These are phyloP conservation scores for Tardiomyces depauwii DNA, from an alignment of 1,139 yeast genomes.

Conservation along the genomic window DNA sequence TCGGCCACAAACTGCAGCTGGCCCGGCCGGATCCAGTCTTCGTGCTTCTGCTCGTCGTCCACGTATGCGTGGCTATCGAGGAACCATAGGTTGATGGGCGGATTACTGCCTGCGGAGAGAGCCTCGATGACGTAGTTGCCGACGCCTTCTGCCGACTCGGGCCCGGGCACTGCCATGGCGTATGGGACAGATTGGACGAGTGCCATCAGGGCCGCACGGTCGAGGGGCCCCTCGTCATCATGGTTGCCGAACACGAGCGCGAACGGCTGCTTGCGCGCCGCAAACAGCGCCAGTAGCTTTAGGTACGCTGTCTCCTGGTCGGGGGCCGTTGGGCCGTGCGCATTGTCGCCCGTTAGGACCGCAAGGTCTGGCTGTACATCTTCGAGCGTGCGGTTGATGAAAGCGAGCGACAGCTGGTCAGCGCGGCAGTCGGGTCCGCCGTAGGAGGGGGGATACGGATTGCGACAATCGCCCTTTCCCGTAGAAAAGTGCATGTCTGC, in stretches of 20 bases:
- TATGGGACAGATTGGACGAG: constrained; percentile 51
- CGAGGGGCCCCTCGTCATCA: constrained; percentile 67
- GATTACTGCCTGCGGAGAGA: constrained; percentile 25
- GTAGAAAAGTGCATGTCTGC: constrained; percentile 83
- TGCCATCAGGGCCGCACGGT: constrained; percentile 50
- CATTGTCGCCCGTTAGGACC: constrained; percentile 79
- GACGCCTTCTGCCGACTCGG: constrained; percentile 55
- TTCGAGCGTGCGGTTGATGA: constrained; percentile 54
- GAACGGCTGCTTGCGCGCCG: constrained; percentile 53
- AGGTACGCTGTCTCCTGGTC: constrained; percentile 71
- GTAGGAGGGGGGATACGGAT: constrained; percentile 42
- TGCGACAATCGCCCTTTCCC: constrained; percentile 63
- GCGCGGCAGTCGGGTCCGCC: constrained; percentile 48
- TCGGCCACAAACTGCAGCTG: constrained; percentile 53
- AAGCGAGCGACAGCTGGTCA: constrained; percentile 41
- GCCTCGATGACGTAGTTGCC: constrained; percentile 63
- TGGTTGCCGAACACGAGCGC: constrained; percentile 77
- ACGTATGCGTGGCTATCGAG: constrained; percentile 75
- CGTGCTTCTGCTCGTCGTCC: constrained; percentile 50
- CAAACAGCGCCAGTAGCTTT: constrained; percentile 70
- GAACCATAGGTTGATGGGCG: constrained; percentile 55
- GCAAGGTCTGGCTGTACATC: constrained; percentile 70
- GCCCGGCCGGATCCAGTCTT: constrained; percentile 68
- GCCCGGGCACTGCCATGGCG: constrained; percentile 52
- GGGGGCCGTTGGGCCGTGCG: constrained; percentile 57